Evolutionary conservation across 768 basidiomycete genomes (phyloP).

Genomic region (Russula emetica): DNA sequence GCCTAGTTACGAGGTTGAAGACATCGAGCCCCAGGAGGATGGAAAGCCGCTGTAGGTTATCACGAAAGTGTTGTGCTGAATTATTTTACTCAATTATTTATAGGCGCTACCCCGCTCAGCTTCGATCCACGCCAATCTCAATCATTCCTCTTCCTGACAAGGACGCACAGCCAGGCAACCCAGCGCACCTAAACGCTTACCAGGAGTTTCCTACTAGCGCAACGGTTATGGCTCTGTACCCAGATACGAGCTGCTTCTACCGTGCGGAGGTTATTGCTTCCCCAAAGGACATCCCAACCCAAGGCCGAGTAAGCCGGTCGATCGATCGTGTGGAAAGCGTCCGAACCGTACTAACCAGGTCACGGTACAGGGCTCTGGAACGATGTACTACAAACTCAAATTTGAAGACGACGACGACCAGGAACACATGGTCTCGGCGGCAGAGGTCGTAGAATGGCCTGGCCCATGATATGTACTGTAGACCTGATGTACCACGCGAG

Average conservation of each 20-base stretch:
- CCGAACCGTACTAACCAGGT: conserved; percentile 32
- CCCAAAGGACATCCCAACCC: conserved; percentile 44
- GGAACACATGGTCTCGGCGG: conserved; percentile 69
- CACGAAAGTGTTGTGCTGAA: background rate
- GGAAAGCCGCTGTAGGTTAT: conserved; percentile 47
- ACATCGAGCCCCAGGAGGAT: conserved; percentile 78
- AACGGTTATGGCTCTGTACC: conserved; percentile 83
- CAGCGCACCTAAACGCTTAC: conserved; percentile 64
- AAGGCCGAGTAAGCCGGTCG: conserved; percentile 38
- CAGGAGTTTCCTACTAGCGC: conserved; percentile 68
- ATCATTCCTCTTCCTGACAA: conserved; percentile 82
- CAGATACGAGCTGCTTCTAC: conserved; percentile 89
- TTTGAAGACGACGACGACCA: conserved; percentile 89
- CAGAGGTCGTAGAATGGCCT: conserved; percentile 82
- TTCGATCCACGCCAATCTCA: conserved; percentile 39
- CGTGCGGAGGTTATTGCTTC: conserved; percentile 77
- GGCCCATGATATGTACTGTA: conserved; percentile 30
- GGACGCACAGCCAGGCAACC: conserved; percentile 48
- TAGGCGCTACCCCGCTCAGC: conserved; percentile 65
- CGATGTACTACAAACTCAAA: conserved; percentile 70
- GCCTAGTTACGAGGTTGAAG: conserved; percentile 77
- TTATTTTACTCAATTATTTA: conserved; percentile 8
- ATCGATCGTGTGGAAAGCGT: conserved; percentile 21
- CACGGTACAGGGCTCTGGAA: conserved; percentile 25
- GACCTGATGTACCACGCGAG: background rate